phyloP scores from a whole-genome alignment of 177 flowering plant genomes.

The Telopea speciosissima region DNA sequence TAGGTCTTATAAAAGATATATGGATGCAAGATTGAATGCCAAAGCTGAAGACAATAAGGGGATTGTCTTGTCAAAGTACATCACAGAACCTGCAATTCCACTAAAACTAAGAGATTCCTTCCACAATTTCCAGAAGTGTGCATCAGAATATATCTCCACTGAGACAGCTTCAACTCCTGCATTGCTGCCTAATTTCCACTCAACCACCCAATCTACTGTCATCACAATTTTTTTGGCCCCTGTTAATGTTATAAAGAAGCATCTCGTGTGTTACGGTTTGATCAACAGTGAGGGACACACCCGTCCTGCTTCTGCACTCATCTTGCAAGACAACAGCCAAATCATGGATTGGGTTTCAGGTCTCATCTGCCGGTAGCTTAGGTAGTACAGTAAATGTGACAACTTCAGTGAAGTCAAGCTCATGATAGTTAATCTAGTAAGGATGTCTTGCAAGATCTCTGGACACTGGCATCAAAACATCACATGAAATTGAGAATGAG shows the following conservation, averaged over 20 bases:
- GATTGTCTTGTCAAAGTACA: conserved; percentile 46
- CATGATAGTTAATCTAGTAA: conserved; percentile 45
- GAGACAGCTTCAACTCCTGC: conserved; percentile 57
- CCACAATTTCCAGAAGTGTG: conserved; percentile 62
- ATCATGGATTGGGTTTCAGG: conserved; percentile 85
- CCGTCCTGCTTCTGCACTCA: conserved; percentile 40
- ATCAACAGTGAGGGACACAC: conserved; percentile 49
- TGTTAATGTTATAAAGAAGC: conserved; percentile 43
- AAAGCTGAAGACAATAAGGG: conserved; percentile 44
- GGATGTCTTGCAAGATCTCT: conserved; percentile 80
- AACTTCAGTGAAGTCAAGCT: conserved; percentile 57
- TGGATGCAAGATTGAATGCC: conserved; percentile 78
- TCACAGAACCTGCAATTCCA: conserved; percentile 78
- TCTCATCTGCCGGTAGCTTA: conserved; percentile 59
- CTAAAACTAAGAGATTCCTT: conserved; percentile 57
- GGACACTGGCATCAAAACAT: conserved; percentile 78
- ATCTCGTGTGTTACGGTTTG: conserved; percentile 65
- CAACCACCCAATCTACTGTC: conserved; percentile 18
- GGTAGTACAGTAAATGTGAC: conserved; percentile 52
- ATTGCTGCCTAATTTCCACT: conserved; percentile 36
- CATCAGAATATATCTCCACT: conserved; percentile 51
- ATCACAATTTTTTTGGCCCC: conserved; percentile 52
- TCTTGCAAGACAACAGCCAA: conserved; percentile 55
- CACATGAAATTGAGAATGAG: conserved; percentile 58
- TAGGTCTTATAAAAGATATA: conserved; percentile 48